Conservation (phyloP, 2,329 filamentous ascomycete genomes). For the Aspergillus glaucus region DNA sequence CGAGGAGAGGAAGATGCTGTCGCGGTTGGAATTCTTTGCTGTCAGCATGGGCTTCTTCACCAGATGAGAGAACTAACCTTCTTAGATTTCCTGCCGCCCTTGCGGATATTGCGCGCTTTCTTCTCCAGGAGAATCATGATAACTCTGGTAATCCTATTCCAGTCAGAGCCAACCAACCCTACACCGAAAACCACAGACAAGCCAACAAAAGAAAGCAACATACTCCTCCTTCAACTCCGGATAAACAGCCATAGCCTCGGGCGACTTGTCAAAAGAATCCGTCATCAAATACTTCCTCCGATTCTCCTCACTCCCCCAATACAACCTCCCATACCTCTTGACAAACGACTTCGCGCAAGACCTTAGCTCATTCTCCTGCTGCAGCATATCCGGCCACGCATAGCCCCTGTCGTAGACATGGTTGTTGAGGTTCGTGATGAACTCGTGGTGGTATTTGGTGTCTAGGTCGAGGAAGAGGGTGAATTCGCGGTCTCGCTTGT, state of each 20-base stretch:
- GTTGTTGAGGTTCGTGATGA: conserved; percentile 9
- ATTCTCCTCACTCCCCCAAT: conserved; percentile 16
- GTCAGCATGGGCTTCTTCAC: not conserved
- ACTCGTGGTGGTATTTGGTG: conserved; percentile 7
- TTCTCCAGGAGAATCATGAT: conserved; percentile 14
- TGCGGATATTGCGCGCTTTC: conserved; percentile 8
- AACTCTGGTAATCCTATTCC: conserved; percentile 8
- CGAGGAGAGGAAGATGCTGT: not conserved
- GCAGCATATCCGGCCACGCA: conserved; percentile 9
- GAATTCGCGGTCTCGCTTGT: conserved; percentile 13
- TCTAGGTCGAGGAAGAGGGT: conserved; percentile 18
- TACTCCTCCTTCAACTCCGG: conserved; percentile 15
- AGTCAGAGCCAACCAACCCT: not conserved
- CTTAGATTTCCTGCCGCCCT: not conserved
- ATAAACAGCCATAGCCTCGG: conserved; percentile 10
- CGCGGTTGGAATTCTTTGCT: not conserved
- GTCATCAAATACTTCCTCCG: conserved; percentile 13
- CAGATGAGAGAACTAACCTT: not conserved
- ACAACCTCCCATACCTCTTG: conserved; percentile 10
- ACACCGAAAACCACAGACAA: not conserved
- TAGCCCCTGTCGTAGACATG: conserved; percentile 4
- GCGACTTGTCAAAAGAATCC: conserved; percentile 10
- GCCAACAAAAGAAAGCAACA: conserved; percentile 1
- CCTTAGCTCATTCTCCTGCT: conserved; percentile 2
- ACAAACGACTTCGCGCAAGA: conserved; percentile 14